A percentile compares a stretch with the other conserved stretches of the same genome.
Conservation (phyloP, 2,329 filamentous ascomycete genomes). For the Stagonosporopsis rhizophila region DNA sequence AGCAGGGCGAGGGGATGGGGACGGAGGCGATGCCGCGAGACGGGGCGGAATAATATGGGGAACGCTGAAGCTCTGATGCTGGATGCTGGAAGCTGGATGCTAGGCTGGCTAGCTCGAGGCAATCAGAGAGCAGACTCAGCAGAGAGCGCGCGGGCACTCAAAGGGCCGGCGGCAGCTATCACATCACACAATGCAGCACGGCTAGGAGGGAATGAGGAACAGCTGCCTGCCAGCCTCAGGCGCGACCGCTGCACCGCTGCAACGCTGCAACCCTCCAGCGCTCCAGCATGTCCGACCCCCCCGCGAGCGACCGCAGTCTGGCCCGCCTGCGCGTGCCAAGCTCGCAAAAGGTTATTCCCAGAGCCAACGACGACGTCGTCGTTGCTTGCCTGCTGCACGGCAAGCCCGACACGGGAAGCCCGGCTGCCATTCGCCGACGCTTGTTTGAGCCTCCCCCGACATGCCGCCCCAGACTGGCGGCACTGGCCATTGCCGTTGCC, state of each 20-base stretch:
- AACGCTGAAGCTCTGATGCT: neutral
- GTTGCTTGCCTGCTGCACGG: neutral
- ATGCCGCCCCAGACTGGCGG: neutral
- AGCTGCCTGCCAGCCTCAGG: constrained; percentile 7
- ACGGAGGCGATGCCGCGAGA: neutral
- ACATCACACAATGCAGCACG: neutral
- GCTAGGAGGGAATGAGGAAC: constrained; percentile 2
- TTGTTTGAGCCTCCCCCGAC: neutral
- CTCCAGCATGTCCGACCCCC: neutral
- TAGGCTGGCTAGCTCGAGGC: constrained; percentile 13
- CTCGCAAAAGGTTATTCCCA: too few species aligned
- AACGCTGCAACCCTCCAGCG: too few species aligned
- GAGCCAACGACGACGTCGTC: too few species aligned
- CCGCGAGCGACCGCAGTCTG: neutral
- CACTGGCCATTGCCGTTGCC: too few species aligned
- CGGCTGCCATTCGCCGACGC: constrained; percentile 1
- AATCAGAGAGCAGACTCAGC: neutral
- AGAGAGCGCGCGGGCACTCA: constrained; percentile 9
- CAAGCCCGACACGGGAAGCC: neutral
- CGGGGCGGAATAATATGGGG: constrained; percentile 27
- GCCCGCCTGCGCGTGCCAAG: too few species aligned
- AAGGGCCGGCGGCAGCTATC: neutral
- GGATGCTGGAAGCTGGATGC: too few species aligned
- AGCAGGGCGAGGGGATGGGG: constrained; percentile 9
- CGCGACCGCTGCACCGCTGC: neutral